Evolutionary conservation across 225 moss, liverwort and hornwort species (phyloP).

Genomic region (Antitrichia curtipendula): DNA sequence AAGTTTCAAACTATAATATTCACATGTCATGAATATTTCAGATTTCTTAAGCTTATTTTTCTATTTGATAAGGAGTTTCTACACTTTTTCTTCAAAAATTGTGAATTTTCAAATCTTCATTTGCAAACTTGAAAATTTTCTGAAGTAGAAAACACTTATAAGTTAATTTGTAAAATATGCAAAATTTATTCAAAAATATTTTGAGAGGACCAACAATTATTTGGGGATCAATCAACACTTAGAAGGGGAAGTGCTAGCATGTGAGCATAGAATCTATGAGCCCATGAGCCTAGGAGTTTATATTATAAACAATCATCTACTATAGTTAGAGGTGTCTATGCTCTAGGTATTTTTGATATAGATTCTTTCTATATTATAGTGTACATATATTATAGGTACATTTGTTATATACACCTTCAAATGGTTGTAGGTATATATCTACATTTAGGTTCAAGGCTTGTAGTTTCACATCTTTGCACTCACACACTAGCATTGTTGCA

Average conservation of each 20-base stretch:
- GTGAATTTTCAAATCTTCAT: background rate
- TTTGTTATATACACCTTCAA: too few relatives aligned
- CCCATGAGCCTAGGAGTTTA: too few relatives aligned
- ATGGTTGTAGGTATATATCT: too few relatives aligned
- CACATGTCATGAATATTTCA: background rate
- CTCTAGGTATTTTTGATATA: too few relatives aligned
- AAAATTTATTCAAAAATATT: background rate
- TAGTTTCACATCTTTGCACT: too few relatives aligned
- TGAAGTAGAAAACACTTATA: background rate
- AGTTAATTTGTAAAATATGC: background rate
- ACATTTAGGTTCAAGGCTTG: too few relatives aligned
- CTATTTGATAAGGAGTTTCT: background rate
- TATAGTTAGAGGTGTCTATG: too few relatives aligned
- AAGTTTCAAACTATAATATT: background rate
- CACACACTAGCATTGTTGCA: too few relatives aligned
- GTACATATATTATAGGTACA: too few relatives aligned
- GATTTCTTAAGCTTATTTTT: background rate
- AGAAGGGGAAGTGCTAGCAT: background rate
- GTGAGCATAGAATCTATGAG: too few relatives aligned
- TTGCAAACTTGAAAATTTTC: background rate
- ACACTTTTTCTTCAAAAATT: background rate
- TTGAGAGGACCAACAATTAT: background rate
- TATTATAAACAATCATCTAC: too few relatives aligned
- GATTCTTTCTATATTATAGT: too few relatives aligned
- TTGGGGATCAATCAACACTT: background rate